phyloP scores from a whole-genome alignment of 345 rosid species.

The Eucalyptus regnans region DNA sequence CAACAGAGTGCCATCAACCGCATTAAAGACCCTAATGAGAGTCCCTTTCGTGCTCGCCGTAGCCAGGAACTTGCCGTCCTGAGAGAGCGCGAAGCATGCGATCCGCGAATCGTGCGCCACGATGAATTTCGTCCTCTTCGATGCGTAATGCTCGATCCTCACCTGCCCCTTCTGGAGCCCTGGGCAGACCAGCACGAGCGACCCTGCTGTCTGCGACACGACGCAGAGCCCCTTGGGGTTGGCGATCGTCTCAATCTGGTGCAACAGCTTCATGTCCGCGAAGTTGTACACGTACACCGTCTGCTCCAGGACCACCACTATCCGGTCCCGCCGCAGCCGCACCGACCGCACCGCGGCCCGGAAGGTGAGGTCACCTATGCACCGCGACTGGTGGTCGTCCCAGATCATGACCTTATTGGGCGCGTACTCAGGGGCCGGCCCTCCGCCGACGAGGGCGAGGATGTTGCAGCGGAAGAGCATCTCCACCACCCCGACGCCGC shows the following conservation, averaged over 20 bases:
- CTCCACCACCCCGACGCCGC: slow-evolving; percentile 69
- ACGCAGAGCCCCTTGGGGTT: slow-evolving; percentile 91
- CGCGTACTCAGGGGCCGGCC: slow-evolving; percentile 74
- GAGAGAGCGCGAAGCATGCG: slow-evolving; percentile 73
- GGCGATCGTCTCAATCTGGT: slow-evolving; percentile 80
- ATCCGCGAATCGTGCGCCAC: slow-evolving; percentile 96
- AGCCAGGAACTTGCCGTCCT: slow-evolving; percentile 80
- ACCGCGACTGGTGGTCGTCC: slow-evolving; percentile 87
- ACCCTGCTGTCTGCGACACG: slow-evolving; percentile 69
- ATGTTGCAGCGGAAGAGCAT: slow-evolving; percentile 93
- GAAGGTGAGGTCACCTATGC: slow-evolving; percentile 82
- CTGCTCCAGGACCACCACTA: slow-evolving; percentile 70
- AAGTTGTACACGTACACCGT: slow-evolving; percentile 85
- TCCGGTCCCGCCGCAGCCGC: slow-evolving; percentile 67
- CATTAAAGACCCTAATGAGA: slow-evolving; percentile 63
- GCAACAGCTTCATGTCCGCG: slow-evolving; percentile 70
- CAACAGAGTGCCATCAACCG: slow-evolving; percentile 62
- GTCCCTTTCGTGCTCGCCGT: slow-evolving; percentile 92
- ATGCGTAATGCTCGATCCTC: slow-evolving; percentile 77
- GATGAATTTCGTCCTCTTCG: slow-evolving; percentile 77
- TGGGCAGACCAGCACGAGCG: slow-evolving; percentile 74
- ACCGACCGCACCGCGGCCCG: slow-evolving; percentile 83
- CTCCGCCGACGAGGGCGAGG: slow-evolving; percentile 90
- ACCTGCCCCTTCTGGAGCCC: slow-evolving; percentile 93
- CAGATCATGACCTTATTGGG: slow-evolving; percentile 88